A percentile compares a stretch with the other conserved stretches of the same genome.
phyloP scores from a whole-genome alignment of 257 asterid species.

The Linaria vulgaris region DNA sequence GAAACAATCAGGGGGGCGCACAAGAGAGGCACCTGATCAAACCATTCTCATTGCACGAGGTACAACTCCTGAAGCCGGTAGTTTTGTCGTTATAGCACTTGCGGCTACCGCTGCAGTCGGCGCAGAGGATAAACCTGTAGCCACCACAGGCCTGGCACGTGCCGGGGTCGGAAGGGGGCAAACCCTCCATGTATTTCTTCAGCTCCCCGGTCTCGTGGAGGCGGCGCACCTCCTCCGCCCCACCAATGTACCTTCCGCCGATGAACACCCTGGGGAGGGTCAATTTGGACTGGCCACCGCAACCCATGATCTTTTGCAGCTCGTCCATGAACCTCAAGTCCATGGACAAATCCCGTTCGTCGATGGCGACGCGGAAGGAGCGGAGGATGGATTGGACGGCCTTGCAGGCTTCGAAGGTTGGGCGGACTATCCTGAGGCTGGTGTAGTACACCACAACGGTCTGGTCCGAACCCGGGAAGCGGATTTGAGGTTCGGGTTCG shows the following conservation, averaged over 20 bases:
- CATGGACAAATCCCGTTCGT: conserved; percentile 92
- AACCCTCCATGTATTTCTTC: conserved; percentile 60
- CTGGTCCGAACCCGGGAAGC: conserved; percentile 70
- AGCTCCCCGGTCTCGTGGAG: conserved; percentile 91
- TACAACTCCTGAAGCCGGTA: conserved; percentile 72
- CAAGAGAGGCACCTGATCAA: conserved; percentile 96
- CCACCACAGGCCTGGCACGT: conserved; percentile 88
- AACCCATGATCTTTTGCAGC: conserved; percentile 62
- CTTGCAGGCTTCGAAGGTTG: conserved; percentile 84
- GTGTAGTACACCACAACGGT: conserved; percentile 74
- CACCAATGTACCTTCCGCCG: conserved; percentile 93
- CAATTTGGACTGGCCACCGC: conserved; percentile 41
- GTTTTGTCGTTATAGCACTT: conserved; percentile 64
- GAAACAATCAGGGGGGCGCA: conserved; percentile 25
- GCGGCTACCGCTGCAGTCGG: conserved; percentile 79
- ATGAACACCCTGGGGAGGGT: conserved; percentile 81
- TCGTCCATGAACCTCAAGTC: conserved; percentile 70
- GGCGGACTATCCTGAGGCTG: conserved; percentile 78
- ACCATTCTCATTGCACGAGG: conserved; percentile 86
- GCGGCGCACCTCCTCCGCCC: conserved; percentile 80
- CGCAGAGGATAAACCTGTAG: conserved; percentile 63
- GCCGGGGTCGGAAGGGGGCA: conserved; percentile 51
- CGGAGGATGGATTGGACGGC: conserved; percentile 63
- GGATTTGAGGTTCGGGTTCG: conserved; percentile 36
- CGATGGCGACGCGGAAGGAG: conserved; percentile 64